Conservation (phyloP, 306 rosid species). For the Rosa persica region DNA sequence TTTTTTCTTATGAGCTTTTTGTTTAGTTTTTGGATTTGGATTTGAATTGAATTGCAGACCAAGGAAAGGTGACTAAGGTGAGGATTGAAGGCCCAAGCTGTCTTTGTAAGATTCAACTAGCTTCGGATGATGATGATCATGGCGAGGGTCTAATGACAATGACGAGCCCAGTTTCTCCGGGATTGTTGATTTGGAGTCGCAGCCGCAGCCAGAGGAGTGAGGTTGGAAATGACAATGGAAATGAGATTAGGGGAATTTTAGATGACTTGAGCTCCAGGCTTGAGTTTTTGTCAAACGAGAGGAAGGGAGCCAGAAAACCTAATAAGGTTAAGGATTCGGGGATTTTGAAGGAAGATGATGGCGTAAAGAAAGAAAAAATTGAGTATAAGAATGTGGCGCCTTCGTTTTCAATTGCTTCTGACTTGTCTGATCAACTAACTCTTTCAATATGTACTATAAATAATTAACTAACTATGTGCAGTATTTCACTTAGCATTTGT, state of each 20-base stretch:
- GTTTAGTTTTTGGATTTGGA: not conserved
- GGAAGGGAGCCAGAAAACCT: conserved; percentile 24
- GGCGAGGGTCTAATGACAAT: not conserved
- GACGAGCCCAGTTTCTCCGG: conserved; percentile 40
- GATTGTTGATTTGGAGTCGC: conserved; percentile 59
- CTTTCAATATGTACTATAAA: no score
- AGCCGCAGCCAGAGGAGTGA: conserved; percentile 18
- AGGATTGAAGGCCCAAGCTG: conserved; percentile 74
- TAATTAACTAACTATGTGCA: no score
- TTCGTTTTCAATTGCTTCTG: conserved; percentile 49
- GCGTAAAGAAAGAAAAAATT: conserved; percentile 31
- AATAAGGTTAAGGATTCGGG: conserved; percentile 24
- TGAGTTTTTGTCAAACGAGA: conserved; percentile 64
- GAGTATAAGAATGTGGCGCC: conserved; percentile 52
- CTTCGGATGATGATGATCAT: conserved; percentile 23
- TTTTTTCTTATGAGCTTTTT: not conserved
- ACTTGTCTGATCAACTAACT: conserved; percentile 26
- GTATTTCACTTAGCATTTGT: no score
- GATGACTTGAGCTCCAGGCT: conserved; percentile 68
- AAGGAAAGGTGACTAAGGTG: conserved; percentile 50
- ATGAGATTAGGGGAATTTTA: conserved; percentile 78
- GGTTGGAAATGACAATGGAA: conserved; percentile 26
- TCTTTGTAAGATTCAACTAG: conserved; percentile 55
- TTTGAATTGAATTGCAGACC: conserved; percentile 27
- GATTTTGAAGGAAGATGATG: conserved; percentile 24